These are phyloP conservation scores for Rhodotorula sp. DNA, from an alignment of 1,284 basidiomycete genomes.

Conservation along the genomic window DNA sequence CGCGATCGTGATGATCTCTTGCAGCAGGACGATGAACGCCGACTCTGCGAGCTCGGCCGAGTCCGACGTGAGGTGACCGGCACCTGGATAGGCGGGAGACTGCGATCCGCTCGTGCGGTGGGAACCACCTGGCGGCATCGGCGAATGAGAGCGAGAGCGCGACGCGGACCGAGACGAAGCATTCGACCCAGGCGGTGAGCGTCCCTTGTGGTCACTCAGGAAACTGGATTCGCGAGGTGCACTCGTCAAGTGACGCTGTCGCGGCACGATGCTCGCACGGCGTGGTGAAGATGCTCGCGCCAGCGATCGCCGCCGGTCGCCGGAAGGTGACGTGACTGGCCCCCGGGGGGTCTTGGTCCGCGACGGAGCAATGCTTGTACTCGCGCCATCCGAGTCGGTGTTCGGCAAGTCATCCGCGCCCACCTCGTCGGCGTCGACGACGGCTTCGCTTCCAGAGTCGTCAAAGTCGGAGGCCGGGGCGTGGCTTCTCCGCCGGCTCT, in stretches of 20 bases:
- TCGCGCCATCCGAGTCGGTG: slow-evolving; percentile 37
- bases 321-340: not conserved
- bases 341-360: slow-evolving; percentile 29
- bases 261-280: slow-evolving; percentile 26
- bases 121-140: slow-evolving; percentile 71
- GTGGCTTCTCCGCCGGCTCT: slow-evolving; percentile 5
- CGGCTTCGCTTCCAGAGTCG: slow-evolving; percentile 39
- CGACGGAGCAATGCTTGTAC: slow-evolving; percentile 43
- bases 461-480: slow-evolving; percentile 17
- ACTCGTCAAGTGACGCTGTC: slow-evolving; percentile 33
- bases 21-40: slow-evolving; percentile 85
- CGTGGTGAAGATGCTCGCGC: slow-evolving; percentile 24
- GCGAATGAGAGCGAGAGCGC: slow-evolving; percentile 76
- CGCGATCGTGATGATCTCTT: slow-evolving; percentile 90
- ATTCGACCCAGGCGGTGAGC: slow-evolving; percentile 39
- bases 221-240: slow-evolving; percentile 13
- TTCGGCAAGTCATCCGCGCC: slow-evolving; percentile 19
- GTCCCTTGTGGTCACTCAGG: slow-evolving; percentile 2
- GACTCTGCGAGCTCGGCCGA: slow-evolving; percentile 50
- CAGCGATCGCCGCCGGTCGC: slow-evolving; percentile 4
- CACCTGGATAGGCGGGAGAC: slow-evolving; percentile 18
- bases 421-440: slow-evolving; percentile 21
- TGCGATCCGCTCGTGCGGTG: slow-evolving; percentile 23
- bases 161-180: slow-evolving; percentile 93
- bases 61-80: not conserved